phyloP scores from a whole-genome alignment of 1,139 yeast genomes.

The Pichia norvegensis region DNA sequence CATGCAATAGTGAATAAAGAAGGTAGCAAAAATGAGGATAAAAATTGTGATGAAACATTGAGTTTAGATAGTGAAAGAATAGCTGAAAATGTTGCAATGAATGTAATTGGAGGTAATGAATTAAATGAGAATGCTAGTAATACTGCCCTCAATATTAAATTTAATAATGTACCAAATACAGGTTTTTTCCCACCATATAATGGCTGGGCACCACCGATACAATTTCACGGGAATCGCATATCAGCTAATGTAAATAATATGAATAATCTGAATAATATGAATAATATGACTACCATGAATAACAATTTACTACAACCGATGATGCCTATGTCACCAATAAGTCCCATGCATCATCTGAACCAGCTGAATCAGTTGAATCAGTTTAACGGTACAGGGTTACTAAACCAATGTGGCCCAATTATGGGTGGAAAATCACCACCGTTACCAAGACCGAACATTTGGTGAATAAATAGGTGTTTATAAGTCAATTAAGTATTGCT shows the following conservation, averaged over 20 bases:
- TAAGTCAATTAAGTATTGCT: not conserved
- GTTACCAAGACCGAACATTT: not conserved
- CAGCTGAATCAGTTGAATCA: no score
- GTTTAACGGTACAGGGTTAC: no score
- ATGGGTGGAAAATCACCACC: not conserved
- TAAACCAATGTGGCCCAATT: not conserved
- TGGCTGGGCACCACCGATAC: not conserved
- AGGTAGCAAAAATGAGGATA: not conserved
- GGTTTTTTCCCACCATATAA: not conserved
- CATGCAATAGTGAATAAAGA: not conserved
- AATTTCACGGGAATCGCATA: not conserved
- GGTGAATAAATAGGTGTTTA: not conserved
- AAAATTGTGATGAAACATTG: not conserved
- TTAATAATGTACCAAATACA: not conserved
- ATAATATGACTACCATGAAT: not conserved
- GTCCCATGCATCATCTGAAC: not conserved
- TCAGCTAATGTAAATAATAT: no score
- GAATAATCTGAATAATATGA: not conserved
- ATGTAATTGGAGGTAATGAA: not conserved
- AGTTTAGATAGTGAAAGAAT: not conserved
- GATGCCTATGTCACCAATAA: not conserved
- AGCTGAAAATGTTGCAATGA: slow-evolving; percentile 6
- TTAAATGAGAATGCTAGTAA: not conserved
- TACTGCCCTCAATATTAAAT: not conserved
- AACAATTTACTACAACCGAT: not conserved